Percentiles rank a stretch among this genome's conserved stretches.
phyloP scores from a whole-genome alignment of 345 rosid genomes.

The Eucalyptus cloeziana region DNA sequence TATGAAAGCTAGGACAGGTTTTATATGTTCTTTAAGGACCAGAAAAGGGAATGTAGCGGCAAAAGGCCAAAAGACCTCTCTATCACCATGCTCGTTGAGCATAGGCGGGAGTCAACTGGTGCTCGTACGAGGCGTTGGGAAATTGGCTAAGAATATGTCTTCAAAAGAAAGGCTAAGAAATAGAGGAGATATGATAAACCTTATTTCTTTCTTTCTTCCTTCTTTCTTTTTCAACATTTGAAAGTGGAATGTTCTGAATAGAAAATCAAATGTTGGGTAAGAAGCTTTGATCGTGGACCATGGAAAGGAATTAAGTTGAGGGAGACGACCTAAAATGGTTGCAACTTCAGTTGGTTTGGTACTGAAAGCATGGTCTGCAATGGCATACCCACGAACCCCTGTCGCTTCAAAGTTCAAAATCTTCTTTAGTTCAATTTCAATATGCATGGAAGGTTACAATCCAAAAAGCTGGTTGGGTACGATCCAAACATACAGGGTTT shows the following conservation, averaged over 20 bases:
- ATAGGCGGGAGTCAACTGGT: not conserved
- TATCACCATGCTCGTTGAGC: not conserved
- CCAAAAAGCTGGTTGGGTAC: not conserved
- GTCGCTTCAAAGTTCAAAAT: not conserved
- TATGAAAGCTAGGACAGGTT: too few relatives aligned
- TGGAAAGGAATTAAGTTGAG: not conserved
- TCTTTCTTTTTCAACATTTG: too few relatives aligned
- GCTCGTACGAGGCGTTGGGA: not conserved
- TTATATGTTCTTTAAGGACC: too few relatives aligned
- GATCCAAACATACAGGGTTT: not conserved
- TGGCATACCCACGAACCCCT: too few relatives aligned
- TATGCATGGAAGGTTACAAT: not conserved
- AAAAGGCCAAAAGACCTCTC: too few relatives aligned
- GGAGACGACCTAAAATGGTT: not conserved
- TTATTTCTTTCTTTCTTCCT: too few relatives aligned
- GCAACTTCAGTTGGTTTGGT: not conserved
- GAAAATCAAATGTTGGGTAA: too few relatives aligned
- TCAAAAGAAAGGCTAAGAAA: not conserved
- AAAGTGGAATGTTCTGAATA: too few relatives aligned
- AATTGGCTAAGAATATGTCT: not conserved
- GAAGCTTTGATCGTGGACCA: too few relatives aligned
- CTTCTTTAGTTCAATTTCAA: not conserved
- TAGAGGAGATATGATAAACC: not conserved
- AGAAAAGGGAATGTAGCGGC: too few relatives aligned
- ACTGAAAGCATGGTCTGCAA: too few relatives aligned